Base-by-base conservation (phyloP, 306 rosid genomes). In the Datisca glomerata region DNA sequence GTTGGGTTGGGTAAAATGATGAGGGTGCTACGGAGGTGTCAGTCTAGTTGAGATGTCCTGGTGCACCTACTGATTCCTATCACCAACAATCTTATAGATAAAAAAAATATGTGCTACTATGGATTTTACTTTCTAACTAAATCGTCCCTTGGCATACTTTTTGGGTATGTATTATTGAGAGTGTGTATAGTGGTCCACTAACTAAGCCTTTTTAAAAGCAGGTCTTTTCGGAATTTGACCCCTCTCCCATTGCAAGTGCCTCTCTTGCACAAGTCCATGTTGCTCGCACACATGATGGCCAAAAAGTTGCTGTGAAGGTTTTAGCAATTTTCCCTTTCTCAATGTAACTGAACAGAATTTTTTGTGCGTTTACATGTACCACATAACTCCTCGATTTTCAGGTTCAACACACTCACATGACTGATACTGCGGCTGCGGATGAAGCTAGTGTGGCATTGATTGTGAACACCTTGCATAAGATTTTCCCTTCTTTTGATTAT, bases 291-390 rank as follows among this genome's bases (percentile, higher is more conserved):
- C 81, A 73, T 43, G 77, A 80, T 56, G 95, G 98, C 34, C 57
- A 84, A 57, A 89, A 80, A 80, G 98, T 89, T 68, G 98, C 95
- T 44, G 95, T 89, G 63, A 89, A 89, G 98, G 98, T 83, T 53
- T 51, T 52, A 18, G 15, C 23, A 3, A 93, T 83, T 53, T 48
- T 27, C 21, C 18, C 16, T 4, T 63, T 29, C 22, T 53, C 57
- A 48, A 29, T 52, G 44, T 37, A 21, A 17, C 16, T 48, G 21
- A 28, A 57, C 51, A 20, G 39, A 31, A 14, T 62, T 51, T 52
- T 24, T 12, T 21, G 18, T 24, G 45, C 17, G 17, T 14, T 14
- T 49, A 3, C 16, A 16, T 36, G 18, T 38, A 18, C 3, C 21
- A 2, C 7, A 43, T 51, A 22, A 42, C 35, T 48, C 25, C 20